These are phyloP conservation scores for Trichosporon sp. DNA, from an alignment of 1,284 basidiomycete genomes.

Conservation along the genomic window DNA sequence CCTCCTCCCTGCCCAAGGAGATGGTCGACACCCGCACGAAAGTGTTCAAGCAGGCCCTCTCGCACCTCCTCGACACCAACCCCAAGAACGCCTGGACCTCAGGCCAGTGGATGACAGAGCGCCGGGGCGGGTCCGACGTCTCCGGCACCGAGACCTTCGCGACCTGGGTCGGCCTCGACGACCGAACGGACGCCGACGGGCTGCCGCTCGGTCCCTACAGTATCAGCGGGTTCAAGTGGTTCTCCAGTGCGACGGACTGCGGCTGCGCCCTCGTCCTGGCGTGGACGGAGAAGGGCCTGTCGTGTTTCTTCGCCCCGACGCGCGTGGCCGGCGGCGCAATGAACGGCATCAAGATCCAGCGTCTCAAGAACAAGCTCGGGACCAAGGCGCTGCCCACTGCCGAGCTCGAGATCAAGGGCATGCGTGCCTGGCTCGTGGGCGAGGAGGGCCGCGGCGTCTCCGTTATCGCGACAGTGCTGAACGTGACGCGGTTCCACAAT, in stretches of 20 bases:
- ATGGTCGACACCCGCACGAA: background rate
- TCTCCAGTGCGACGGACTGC: conserved; percentile 74
- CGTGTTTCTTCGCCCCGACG: conserved; percentile 64
- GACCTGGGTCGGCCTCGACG: conserved; percentile 17
- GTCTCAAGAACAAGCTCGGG: conserved; percentile 77
- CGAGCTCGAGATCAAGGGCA: conserved; percentile 67
- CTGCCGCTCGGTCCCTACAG: conserved; percentile 28
- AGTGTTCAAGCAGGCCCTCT: conserved; percentile 24
- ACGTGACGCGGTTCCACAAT: conserved; percentile 70
- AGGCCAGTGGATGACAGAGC: conserved; percentile 85
- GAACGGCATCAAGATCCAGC: conserved; percentile 72
- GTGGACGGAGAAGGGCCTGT: conserved; percentile 60
- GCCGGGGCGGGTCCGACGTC: conserved; percentile 75
- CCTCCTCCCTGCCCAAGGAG: background rate
- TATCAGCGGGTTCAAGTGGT: conserved; percentile 77
- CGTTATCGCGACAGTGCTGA: conserved; percentile 70
- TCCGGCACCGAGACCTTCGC: conserved; percentile 70
- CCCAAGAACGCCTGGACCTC: conserved; percentile 67
- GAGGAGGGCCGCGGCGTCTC: conserved; percentile 67
- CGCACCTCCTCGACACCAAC: conserved; percentile 51
- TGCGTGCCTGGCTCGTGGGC: conserved; percentile 70
- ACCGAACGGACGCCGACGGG: conserved; percentile 27
- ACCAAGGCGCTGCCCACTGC: conserved; percentile 76
- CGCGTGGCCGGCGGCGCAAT: conserved; percentile 54
- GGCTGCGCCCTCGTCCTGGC: conserved; percentile 29